Evolutionary conservation across 306 rosid species (phyloP).

Genomic region (Acacia acuminata): DNA sequence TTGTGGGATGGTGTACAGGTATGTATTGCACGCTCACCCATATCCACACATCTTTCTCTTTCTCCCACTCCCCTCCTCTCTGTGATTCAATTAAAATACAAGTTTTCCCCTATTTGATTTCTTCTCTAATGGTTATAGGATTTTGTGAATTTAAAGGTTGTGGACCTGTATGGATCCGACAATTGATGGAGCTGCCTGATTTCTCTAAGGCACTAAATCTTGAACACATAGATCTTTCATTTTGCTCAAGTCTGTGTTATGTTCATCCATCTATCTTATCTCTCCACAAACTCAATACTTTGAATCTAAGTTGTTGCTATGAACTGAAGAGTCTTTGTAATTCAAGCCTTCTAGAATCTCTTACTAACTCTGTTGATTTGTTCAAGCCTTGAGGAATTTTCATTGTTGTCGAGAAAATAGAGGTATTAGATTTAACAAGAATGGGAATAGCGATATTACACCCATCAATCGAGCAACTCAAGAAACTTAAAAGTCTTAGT

Average conservation of each 20-base stretch:
- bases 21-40: neutral
- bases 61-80: too few species aligned
- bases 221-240: slow-evolving; percentile 5
- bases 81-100: neutral
- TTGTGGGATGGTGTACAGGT: too few species aligned
- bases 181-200: slow-evolving; percentile 24
- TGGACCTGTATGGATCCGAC: neutral
- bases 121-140: neutral
- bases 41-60: neutral
- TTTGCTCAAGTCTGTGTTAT: neutral
- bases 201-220: slow-evolving; percentile 20
- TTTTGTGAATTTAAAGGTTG: slow-evolving; percentile 7
- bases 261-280: neutral
- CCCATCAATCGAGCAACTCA: slow-evolving; percentile 14
- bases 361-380: neutral
- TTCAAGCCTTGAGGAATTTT: slow-evolving; percentile 1
- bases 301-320: neutral
- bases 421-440: neutral
- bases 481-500: neutral
- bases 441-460: neutral
- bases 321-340: neutral
- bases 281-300: neutral
- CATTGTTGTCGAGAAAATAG: neutral
- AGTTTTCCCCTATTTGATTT: neutral
- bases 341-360: slow-evolving; percentile 10